A percentile compares a stretch with the other conserved stretches of the same genome.
These are phyloP conservation scores for Tolypocladium tropicale DNA, from an alignment of 2,329 filamentous ascomycete genomes.

Conservation along the genomic window DNA sequence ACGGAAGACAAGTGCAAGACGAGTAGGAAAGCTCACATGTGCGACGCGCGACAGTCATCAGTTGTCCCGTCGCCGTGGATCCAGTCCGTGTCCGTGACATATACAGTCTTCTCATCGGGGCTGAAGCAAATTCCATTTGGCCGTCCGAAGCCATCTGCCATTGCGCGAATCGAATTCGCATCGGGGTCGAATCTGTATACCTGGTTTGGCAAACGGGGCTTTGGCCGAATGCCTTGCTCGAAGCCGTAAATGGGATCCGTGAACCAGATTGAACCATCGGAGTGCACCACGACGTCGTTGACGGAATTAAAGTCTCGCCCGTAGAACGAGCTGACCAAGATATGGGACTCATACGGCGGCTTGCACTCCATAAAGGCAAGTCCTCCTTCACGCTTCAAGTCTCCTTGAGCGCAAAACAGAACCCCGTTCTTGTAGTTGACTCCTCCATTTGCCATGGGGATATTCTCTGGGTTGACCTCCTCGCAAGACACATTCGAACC, in stretches of 20 bases:
- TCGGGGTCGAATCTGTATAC: slow-evolving; percentile 35
- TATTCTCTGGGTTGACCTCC: slow-evolving; percentile 19
- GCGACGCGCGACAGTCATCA: slow-evolving; percentile 11
- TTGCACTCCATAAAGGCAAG: slow-evolving; percentile 21
- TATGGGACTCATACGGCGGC: slow-evolving; percentile 16
- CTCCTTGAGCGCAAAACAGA: slow-evolving; percentile 31
- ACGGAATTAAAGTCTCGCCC: slow-evolving; percentile 37
- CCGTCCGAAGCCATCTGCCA: slow-evolving; percentile 36
- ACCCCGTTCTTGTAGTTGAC: slow-evolving; percentile 32
- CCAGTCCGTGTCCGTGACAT: slow-evolving; percentile 33
- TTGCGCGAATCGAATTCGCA: slow-evolving; percentile 26
- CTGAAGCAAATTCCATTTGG: slow-evolving; percentile 36
- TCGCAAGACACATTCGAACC: slow-evolving; percentile 14
- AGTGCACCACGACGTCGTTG: slow-evolving; percentile 34
- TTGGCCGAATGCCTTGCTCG: slow-evolving; percentile 33
- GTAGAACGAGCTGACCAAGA: slow-evolving; percentile 27
- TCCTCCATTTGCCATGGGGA: slow-evolving; percentile 38
- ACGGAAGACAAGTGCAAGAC: not conserved
- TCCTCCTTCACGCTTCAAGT: slow-evolving; percentile 12
- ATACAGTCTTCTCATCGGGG: slow-evolving; percentile 32
- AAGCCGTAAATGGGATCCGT: slow-evolving; percentile 39
- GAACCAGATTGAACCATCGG: slow-evolving; percentile 36
- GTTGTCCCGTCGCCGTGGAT: slow-evolving; percentile 22
- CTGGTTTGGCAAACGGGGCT: slow-evolving; percentile 31
- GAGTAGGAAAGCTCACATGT: slow-evolving; percentile 16